These are phyloP conservation scores for Sclerotinia nivalis DNA, from an alignment of 2,329 filamentous ascomycete genomes.

Conservation along the genomic window DNA sequence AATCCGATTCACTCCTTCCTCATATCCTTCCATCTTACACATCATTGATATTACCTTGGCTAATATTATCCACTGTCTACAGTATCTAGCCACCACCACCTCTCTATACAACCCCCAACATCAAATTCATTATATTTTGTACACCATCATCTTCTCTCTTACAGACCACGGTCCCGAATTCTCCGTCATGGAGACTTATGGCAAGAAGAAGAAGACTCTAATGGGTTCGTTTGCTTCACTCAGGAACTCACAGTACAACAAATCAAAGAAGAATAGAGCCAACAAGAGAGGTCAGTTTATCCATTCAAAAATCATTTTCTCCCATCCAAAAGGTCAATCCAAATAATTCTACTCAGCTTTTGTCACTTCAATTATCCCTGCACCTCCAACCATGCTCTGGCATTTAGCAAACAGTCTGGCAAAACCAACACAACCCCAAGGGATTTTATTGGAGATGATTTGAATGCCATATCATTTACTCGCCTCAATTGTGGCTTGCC, in stretches of 20 bases:
- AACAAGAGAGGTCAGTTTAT: conserved; percentile 1
- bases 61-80: neutral
- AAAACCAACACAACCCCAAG: no score
- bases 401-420: neutral
- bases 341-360: neutral
- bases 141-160: neutral
- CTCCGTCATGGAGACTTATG: conserved; percentile 31
- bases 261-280: conserved; percentile 16
- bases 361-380: neutral
- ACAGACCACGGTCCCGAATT: neutral
- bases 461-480: neutral
- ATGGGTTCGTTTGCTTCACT: conserved; percentile 29
- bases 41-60: conserved; percentile 3
- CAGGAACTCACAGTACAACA: conserved; percentile 26
- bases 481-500: neutral
- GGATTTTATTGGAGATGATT: neutral
- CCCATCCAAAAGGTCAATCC: conserved; percentile 19
- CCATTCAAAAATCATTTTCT: neutral
- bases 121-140: neutral
- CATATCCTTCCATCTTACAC: neutral
- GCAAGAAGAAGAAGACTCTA: conserved; percentile 34
- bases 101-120: neutral
- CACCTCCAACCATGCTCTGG: neutral
- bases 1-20: neutral
- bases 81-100: neutral